Evolutionary conservation across 106 monocot genomes (phyloP).

Genomic region (Dioscorea dumetorum): DNA sequence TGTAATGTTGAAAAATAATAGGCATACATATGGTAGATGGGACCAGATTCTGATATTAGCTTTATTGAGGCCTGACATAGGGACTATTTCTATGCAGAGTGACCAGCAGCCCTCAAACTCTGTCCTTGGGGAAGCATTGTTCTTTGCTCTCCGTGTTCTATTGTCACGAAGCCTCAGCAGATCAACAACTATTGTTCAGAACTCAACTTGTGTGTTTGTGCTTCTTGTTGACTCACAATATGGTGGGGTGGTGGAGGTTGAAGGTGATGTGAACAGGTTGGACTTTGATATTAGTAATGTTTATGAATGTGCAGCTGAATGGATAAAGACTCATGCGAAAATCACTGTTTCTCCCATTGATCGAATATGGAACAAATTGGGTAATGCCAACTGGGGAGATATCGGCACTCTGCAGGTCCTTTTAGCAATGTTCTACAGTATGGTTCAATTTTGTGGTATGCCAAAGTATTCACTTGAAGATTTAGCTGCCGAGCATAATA

Average conservation of each 20-base stretch:
- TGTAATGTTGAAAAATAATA: conserved; percentile 50
- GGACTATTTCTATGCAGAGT: conserved; percentile 29
- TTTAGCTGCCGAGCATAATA: conserved; percentile 54
- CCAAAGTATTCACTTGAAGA: conserved; percentile 73
- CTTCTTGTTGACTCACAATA: conserved; percentile 83
- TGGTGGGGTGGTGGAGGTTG: conserved; percentile 75
- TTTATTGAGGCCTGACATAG: conserved; percentile 83
- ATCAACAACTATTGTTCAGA: conserved; percentile 41
- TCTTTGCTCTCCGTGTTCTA: conserved; percentile 82
- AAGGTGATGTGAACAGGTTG: conserved; percentile 69
- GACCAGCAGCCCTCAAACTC: conserved; percentile 47
- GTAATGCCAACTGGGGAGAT: conserved; percentile 94
- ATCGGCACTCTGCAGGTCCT: conserved; percentile 79
- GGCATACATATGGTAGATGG: conserved; percentile 66
- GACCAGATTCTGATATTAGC: conserved; percentile 86
- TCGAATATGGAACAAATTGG: conserved; percentile 84
- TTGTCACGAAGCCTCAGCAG: conserved; percentile 75
- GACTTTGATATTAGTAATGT: conserved; percentile 68
- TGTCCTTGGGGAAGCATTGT: conserved; percentile 85
- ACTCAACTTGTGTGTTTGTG: conserved; percentile 77
- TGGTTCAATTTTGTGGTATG: conserved; percentile 69
- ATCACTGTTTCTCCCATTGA: conserved; percentile 73
- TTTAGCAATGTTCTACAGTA: conserved; percentile 69
- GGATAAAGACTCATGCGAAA: conserved; percentile 60
- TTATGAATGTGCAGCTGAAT: conserved; percentile 74